Evolutionary conservation across 1,284 basidiomycete genomes (phyloP).

Genomic region (Boletus sp.): DNA sequence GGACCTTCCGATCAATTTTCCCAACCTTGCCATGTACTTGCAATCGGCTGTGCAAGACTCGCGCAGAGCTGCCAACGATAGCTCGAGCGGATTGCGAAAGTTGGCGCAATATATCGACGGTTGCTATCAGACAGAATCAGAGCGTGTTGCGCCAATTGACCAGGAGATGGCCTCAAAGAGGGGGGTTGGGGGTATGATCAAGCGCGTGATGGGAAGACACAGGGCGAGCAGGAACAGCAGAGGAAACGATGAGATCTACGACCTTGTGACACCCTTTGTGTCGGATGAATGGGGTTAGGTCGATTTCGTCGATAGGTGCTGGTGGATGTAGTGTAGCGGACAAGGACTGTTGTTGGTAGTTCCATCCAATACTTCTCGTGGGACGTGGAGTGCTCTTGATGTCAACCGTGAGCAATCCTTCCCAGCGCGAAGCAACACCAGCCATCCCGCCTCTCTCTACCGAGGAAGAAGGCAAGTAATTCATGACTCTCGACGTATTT

Average conservation of each 20-base stretch:
- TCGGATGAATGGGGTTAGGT: slow-evolving; percentile 55
- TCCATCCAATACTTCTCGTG: too few relatives aligned
- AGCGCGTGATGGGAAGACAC: slow-evolving; percentile 56
- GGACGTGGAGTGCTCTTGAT: slow-evolving; percentile 9
- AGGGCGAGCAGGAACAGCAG: slow-evolving; percentile 42
- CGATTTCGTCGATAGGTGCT: not conserved
- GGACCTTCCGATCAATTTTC: slow-evolving; percentile 66
- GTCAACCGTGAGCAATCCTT: slow-evolving; percentile 14
- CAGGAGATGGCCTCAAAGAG: slow-evolving; percentile 37
- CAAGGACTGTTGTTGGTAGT: not conserved
- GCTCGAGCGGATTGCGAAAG: slow-evolving; percentile 55
- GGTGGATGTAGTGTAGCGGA: not conserved
- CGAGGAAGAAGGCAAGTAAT: slow-evolving; percentile 63
- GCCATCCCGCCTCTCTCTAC: slow-evolving; percentile 46
- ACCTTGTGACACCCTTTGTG: slow-evolving; percentile 76
- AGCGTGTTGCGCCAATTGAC: slow-evolving; percentile 24
- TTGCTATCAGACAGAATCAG: slow-evolving; percentile 53
- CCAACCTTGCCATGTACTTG: slow-evolving; percentile 69
- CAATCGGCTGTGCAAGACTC: slow-evolving; percentile 67
- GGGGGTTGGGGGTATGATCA: slow-evolving; percentile 49
- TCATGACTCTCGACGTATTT: slow-evolving; percentile 15
- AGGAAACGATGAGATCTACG: slow-evolving; percentile 71
- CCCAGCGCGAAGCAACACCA: slow-evolving; percentile 11
- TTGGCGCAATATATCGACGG: slow-evolving; percentile 49
- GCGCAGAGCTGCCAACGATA: slow-evolving; percentile 53